Evolutionary conservation across 108 stramenopile species (phyloP).

Genomic region (Cyclotella atomus): DNA sequence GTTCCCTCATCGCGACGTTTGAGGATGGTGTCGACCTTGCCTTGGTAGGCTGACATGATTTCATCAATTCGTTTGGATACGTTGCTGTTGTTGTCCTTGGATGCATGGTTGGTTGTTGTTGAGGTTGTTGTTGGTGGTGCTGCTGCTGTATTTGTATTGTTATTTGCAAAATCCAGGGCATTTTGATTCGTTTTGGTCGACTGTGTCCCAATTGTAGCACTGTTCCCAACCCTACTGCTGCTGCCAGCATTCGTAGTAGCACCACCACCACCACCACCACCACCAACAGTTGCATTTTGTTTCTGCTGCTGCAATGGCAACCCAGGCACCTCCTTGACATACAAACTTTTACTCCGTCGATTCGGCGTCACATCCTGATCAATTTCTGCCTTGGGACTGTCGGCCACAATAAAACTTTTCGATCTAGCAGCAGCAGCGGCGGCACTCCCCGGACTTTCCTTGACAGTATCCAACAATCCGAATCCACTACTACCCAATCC

Average conservation of each 20-base stretch:
- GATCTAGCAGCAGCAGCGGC: not conserved
- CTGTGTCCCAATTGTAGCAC: not conserved
- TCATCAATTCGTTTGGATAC: constrained; percentile 35
- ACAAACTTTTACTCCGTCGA: not conserved
- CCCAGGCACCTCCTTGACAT: not conserved
- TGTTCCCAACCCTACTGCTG: no score
- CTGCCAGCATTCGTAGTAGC: no score
- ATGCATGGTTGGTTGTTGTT: no score
- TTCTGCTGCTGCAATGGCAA: not conserved
- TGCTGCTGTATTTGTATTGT: no score
- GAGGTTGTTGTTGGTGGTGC: not conserved
- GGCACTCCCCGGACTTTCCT: not conserved
- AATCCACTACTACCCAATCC: not conserved
- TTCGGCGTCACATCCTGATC: not conserved
- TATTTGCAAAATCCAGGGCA: no score
- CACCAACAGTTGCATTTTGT: no score
- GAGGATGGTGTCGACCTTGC: constrained; percentile 38
- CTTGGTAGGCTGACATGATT: constrained; percentile 49
- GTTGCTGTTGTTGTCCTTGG: constrained; percentile 6
- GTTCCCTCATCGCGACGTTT: constrained; percentile 6
- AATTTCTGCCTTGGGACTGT: not conserved
- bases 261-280: no score
- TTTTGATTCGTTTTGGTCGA: no score
- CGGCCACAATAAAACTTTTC: not conserved
- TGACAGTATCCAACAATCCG: not conserved